Base-by-base conservation (phyloP, 352 stramenopile genomes). In the Pythium phragmiticola region DNA sequence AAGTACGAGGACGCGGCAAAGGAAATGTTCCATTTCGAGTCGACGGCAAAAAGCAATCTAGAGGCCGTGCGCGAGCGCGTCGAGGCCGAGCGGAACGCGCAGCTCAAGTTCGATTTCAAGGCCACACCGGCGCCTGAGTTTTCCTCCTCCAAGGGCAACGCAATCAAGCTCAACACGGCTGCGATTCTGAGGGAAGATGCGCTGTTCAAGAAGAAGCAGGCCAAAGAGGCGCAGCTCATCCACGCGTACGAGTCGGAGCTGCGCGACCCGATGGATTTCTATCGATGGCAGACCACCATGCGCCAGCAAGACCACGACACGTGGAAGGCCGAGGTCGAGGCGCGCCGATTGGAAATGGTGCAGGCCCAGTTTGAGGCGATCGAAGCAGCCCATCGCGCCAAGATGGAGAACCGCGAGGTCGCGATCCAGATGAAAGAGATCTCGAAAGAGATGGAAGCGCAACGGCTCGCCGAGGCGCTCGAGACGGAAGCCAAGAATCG, bases 101-200 rank as follows among this genome's bases (percentile, higher is more conserved):
- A 83, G 42, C 66, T 92, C 9, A 68, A 77, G 19, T 87, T 90
- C 33, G 79, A 92, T 43, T 94, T 94, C 66, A 92, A 91, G 56
- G 85, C 82, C 12, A 92, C 82, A 48, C 78, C 85, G 1, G 78
- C 82, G 43, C 82, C 82, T 1, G 73, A 77, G 41, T 72, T 82
- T 21, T n/a, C 53, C 2, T 69, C 68, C 12, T 69, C 68, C 12
- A 73, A 76, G 21, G 58, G 57, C 9, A 67, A 70, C 41, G 72
- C 86, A 28, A 81, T 98, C 34, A 94, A 94, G 62, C 77, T 98
- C 21, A 98, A 92, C 47, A 75, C 84, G 3, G 89, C 92, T 0
- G 84, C 92, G 0, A 97, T 98, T 49, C 60, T 98, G 51, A 81
- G 91, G 6, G 93, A 98, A 83, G 93, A 98, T 54, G 87, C 88